Conservation (phyloP, 805 yeast genomes). For the Candida tammaniensis region DNA sequence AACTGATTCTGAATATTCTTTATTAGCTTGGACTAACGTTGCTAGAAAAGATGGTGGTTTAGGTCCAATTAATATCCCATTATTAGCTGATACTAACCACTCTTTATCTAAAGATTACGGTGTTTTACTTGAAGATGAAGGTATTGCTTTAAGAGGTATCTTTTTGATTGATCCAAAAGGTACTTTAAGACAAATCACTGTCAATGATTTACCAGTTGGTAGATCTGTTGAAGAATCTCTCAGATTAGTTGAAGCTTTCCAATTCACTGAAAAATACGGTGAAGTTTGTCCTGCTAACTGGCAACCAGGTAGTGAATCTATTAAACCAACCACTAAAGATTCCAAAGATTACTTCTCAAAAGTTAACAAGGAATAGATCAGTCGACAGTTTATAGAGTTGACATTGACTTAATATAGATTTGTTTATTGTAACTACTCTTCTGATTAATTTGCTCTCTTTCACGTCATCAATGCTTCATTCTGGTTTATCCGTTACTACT, state of each 20-base stretch:
- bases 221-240: conserved; percentile 97
- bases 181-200: conserved; percentile 89
- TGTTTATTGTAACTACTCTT: no score
- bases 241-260: conserved; percentile 98
- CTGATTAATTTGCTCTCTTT: no score
- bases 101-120: conserved; percentile 93
- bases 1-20: conserved; percentile 96
- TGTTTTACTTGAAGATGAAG: conserved; percentile 94
- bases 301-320: conserved; percentile 77
- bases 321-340: conserved; percentile 78
- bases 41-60: conserved; percentile 98
- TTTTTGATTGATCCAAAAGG: conserved; percentile 98
- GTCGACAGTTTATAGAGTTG: conserved; percentile 1
- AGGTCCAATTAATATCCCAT: conserved; percentile 92
- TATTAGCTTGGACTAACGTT: conserved; percentile 97
- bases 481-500: no score
- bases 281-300: conserved; percentile 99
- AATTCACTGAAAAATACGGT: conserved; percentile 98
- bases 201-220: conserved; percentile 99
- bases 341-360: conserved; percentile 92
- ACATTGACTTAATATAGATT: no score
- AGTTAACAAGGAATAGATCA: conserved; percentile 52
- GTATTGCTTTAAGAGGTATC: conserved; percentile 96
- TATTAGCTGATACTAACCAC: conserved; percentile 97
- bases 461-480: no score